Conservation (phyloP, 2,329 filamentous ascomycete species). For the Diaporthe sp. region DNA sequence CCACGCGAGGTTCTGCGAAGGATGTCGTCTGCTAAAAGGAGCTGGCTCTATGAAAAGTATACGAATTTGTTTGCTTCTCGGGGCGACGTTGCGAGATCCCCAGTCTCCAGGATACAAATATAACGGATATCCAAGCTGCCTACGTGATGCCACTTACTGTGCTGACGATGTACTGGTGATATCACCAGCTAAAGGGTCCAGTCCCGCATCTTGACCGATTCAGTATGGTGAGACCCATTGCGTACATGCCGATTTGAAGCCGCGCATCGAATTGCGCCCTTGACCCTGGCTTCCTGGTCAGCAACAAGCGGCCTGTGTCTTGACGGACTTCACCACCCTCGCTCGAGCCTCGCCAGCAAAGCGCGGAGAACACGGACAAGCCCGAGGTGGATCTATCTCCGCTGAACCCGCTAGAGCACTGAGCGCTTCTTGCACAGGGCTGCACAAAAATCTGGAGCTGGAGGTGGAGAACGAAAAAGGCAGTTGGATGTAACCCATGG, state of each 20-base stretch:
- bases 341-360: constrained; percentile 27
- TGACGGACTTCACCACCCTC: constrained; percentile 30
- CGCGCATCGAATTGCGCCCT: constrained; percentile 6
- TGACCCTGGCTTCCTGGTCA: not conserved
- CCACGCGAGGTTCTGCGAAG: not conserved
- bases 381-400: constrained; percentile 27
- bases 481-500: not conserved
- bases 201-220: not conserved
- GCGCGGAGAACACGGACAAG: constrained; percentile 32
- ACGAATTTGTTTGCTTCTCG: not conserved
- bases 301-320: constrained; percentile 2
- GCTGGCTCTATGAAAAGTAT: not conserved
- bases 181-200: not conserved
- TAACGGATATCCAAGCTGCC: not conserved
- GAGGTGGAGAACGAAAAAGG: constrained; percentile 9
- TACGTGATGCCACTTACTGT: not conserved
- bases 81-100: not conserved
- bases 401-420: constrained; percentile 22
- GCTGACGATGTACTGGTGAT: not conserved
- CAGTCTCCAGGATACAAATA: not conserved
- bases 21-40: too few species aligned
- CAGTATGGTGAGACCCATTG: not conserved
- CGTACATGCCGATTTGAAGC: not conserved
- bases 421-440: constrained; percentile 23
- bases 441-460: constrained; percentile 2